A percentile compares a stretch with the other conserved stretches of the same genome.
Conservation (phyloP, 805 yeast species). For the Myxozyma vanderwaltii region DNA sequence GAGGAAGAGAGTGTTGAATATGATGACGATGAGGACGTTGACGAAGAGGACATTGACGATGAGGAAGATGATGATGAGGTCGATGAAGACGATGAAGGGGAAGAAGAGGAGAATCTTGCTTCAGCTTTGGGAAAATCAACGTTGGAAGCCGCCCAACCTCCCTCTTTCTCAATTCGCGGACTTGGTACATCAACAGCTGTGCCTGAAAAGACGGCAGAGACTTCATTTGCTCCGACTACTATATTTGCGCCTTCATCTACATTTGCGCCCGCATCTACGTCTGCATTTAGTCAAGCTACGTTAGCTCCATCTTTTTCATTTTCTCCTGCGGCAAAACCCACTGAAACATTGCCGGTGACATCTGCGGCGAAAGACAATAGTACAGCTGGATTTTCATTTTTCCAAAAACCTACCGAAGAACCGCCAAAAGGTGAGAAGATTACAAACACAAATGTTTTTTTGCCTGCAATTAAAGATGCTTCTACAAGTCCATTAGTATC, state of each 20-base stretch:
- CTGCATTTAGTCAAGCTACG: too few relatives aligned
- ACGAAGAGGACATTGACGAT: conserved; percentile 11
- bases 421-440: too few relatives aligned
- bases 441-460: too few relatives aligned
- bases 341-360: too few relatives aligned
- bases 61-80: conserved; percentile 15
- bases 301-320: too few relatives aligned
- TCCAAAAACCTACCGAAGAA: too few relatives aligned
- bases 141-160: conserved; percentile 11
- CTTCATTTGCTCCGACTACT: not conserved
- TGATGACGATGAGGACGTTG: conserved; percentile 6
- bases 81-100: conserved; percentile 15
- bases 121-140: not conserved
- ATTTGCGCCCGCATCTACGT: too few relatives aligned
- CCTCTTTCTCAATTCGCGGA: not conserved
- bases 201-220: too few relatives aligned
- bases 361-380: too few relatives aligned
- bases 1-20: not conserved
- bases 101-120: conserved; percentile 6
- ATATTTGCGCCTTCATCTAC: too few relatives aligned
- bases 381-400: too few relatives aligned
- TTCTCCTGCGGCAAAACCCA: too few relatives aligned
- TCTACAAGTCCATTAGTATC: not conserved
- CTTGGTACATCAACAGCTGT: not conserved
- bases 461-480: not conserved